Evolutionary conservation across 257 asterid genomes (phyloP).

Genomic region (Solanum piurae): DNA sequence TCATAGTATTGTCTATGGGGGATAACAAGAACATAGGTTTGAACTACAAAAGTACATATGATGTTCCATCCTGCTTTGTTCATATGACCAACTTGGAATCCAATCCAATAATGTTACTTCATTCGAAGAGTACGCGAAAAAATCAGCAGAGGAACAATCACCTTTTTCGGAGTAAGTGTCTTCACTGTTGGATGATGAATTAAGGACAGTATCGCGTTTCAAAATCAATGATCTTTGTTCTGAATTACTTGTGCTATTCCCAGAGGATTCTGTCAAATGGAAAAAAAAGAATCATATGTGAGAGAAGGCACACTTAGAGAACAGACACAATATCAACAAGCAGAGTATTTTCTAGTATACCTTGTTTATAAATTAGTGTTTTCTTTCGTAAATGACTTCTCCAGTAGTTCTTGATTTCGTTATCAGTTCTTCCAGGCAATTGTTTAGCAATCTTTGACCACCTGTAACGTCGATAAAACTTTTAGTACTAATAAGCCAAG

Average conservation of each 20-base stretch:
- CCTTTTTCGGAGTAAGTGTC: not conserved
- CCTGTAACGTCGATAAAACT: slow-evolving; percentile 10
- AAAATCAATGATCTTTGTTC: not conserved
- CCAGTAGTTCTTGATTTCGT: slow-evolving; percentile 76
- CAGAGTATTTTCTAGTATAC: not conserved
- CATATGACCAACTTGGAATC: slow-evolving; percentile 8
- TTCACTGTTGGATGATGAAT: not conserved
- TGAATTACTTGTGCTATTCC: not conserved
- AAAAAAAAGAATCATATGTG: not conserved
- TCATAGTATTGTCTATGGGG: not conserved
- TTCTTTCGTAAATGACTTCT: slow-evolving; percentile 49
- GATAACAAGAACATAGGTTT: not conserved
- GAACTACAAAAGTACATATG: not conserved
- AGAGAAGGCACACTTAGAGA: not conserved
- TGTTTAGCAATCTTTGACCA: slow-evolving; percentile 70
- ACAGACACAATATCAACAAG: not conserved
- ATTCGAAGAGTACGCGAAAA: slow-evolving; percentile 14
- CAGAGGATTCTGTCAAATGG: not conserved
- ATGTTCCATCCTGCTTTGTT: not conserved
- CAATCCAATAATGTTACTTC: slow-evolving; percentile 8
- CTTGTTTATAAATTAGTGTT: slow-evolving; percentile 12
- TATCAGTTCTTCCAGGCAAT: slow-evolving; percentile 76
- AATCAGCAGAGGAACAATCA: slow-evolving; percentile 1
- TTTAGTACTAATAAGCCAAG: not conserved
- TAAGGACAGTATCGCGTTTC: not conserved